These are phyloP conservation scores for Leccinum sublutescens DNA, from an alignment of 768 basidiomycete genomes.

Conservation along the genomic window DNA sequence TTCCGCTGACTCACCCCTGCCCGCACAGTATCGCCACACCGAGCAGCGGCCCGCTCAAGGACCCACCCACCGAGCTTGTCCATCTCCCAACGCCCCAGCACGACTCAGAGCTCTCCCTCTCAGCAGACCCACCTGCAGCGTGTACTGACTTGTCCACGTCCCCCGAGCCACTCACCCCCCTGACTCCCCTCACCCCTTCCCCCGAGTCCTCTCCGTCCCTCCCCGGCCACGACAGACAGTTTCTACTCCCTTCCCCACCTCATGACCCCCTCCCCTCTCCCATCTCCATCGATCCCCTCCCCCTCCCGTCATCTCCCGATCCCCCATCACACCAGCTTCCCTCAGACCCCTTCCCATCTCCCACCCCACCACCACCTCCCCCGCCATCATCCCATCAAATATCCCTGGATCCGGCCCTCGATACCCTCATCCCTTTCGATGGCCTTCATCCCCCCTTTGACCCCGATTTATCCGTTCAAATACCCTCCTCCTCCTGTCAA, in stretches of 20 bases:
- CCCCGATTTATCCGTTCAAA: slow-evolving; percentile 17
- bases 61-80: neutral
- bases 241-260: slow-evolving; percentile 1
- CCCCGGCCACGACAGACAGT: slow-evolving; percentile 28
- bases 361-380: neutral
- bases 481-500: slow-evolving; percentile 12
- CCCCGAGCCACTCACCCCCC: slow-evolving; percentile 19
- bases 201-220: slow-evolving; percentile 22
- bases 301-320: neutral
- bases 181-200: slow-evolving; percentile 24
- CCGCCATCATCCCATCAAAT: slow-evolving; percentile 2
- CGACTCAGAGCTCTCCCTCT: slow-evolving; percentile 1
- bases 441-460: slow-evolving; percentile 18
- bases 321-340: neutral
- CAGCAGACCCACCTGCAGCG: neutral
- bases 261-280: slow-evolving; percentile 7
- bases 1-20: neutral
- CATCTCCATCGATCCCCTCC: slow-evolving; percentile 1
- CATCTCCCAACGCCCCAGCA: neutral
- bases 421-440: slow-evolving; percentile 31
- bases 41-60: slow-evolving; percentile 3
- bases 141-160: slow-evolving; percentile 1
- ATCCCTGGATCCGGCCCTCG: slow-evolving; percentile 22
- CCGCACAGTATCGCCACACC: slow-evolving; percentile 6
- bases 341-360: slow-evolving; percentile 2